Base-by-base conservation (phyloP, 495 filamentous ascomycete genomes). In the Penicillium waksmanii region DNA sequence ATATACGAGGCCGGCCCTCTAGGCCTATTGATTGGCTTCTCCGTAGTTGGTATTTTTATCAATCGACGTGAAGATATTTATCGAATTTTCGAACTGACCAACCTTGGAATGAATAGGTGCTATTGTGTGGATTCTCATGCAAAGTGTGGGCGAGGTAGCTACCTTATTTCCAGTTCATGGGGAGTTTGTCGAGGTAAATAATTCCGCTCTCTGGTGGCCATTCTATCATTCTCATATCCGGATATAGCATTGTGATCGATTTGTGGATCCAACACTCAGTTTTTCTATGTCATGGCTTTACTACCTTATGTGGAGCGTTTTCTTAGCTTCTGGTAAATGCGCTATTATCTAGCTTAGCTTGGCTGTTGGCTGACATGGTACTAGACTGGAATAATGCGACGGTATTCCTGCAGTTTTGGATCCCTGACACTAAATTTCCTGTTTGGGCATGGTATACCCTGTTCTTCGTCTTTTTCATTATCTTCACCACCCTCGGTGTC, bases 401-500 rank as follows among this genome's bases (percentile, higher is more conserved):
- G 11, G 36, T 38, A 1, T 38, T 38, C 36, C 11, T 38, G 15
- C 36, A n/a, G 2, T 38, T 38, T 38, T 38, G 36, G 36, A 38
- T 38, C 36, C 36, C 36, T 38, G 36, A 38, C 15, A 38, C 36
- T 38, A 38, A 12, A 4, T 12, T 38, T 12, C 36, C 36, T n/a
- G 10, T 13, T 12, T 38, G 36, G 36, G 36, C 36, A 3, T 38
- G 36, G 36, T 38, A 38, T n/a, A 38, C 15, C 36, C 11, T 38
- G 4, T 38, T 38, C 36, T 38, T 38, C 36, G 36, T 36, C 36
- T 21, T 54, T 17, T 31, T 42, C 51, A 40, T 17, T 23, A 19
- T 40, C 13, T 23, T 52, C 0, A 52, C 50, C 12, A 54, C 36
- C 18, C 18, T 54, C 17, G 51, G 35, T 25, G 51, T 54, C 8